phyloP scores from a whole-genome alignment of 495 filamentous ascomycete genomes.

The Parathielavia hyrcaniae region DNA sequence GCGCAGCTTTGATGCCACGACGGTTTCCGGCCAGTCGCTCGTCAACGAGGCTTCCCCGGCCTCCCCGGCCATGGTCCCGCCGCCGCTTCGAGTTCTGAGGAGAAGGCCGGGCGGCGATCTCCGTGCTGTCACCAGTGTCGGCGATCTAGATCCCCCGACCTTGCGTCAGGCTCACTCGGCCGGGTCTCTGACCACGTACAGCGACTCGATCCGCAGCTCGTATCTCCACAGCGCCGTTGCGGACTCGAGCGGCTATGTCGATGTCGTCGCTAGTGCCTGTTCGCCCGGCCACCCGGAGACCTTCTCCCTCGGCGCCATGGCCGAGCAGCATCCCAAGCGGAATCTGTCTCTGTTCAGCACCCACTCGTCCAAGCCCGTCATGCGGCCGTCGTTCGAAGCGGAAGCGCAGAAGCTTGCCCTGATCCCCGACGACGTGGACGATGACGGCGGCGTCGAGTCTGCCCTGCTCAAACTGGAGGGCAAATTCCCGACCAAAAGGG shows the following conservation, averaged over 20 bases:
- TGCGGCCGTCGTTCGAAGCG: constrained; percentile 82
- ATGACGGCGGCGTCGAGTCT: constrained; percentile 89
- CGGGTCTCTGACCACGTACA: constrained; percentile 62
- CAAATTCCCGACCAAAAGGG: constrained; percentile 55
- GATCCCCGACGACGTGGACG: constrained; percentile 74
- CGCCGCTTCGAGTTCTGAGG: constrained; percentile 61
- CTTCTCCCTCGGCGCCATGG: constrained; percentile 55
- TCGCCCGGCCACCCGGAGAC: constrained; percentile 35
- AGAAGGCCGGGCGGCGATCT: constrained; percentile 86
- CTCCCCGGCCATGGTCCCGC: constrained; percentile 37
- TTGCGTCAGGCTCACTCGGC: constrained; percentile 61
- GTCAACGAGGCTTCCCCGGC: constrained; percentile 18
- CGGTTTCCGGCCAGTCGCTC: constrained; percentile 46
- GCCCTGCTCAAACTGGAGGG: constrained; percentile 91
- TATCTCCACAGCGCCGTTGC: constrained; percentile 39
- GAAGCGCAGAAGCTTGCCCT: constrained; percentile 83
- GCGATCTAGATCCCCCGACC: constrained; percentile 53
- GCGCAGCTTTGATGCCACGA: constrained; percentile 54
- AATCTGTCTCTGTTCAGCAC: constrained; percentile 61
- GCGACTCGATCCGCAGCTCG: constrained; percentile 62
- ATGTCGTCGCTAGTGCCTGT: constrained; percentile 40
- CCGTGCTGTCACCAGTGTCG: constrained; percentile 67
- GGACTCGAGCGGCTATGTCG: constrained; percentile 39
- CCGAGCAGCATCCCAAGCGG: constrained; percentile 42
- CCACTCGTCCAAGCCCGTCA: constrained; percentile 65